Percentiles rank a stretch among this genome's conserved stretches.
phyloP scores from a whole-genome alignment of 176 grass and related monocot species.

The Oryza punctata region DNA sequence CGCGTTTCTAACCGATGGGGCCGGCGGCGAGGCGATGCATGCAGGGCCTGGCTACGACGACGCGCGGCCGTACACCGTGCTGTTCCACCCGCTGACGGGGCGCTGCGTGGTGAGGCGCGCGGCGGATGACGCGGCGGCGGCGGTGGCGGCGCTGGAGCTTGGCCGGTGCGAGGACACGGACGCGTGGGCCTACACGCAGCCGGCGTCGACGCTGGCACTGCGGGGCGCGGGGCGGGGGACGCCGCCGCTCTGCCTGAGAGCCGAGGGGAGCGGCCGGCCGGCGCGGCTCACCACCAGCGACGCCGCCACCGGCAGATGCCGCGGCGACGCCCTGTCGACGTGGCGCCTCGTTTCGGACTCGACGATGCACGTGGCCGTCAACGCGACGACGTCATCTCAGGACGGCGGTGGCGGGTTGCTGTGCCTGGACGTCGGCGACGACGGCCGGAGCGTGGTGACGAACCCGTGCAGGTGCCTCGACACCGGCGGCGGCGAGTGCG shows the following conservation, averaged over 20 bases:
- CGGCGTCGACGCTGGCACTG: slow-evolving; percentile 40
- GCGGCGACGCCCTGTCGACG: slow-evolving; percentile 51
- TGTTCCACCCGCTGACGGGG: slow-evolving; percentile 65
- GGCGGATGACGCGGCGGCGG: no score
- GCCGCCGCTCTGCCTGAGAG: slow-evolving; percentile 50
- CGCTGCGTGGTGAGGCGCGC: slow-evolving; percentile 41
- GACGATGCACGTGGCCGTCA: slow-evolving; percentile 64
- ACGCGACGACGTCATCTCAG: not conserved
- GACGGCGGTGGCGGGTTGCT: not conserved
- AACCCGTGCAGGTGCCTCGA: slow-evolving; percentile 66
- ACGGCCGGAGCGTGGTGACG: slow-evolving; percentile 58
- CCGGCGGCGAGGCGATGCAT: not conserved
- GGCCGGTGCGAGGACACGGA: slow-evolving; percentile 57
- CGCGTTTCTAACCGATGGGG: not conserved
- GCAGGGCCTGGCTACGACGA: slow-evolving; percentile 54
- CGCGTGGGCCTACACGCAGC: slow-evolving; percentile 45
- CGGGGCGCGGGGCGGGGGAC: slow-evolving; percentile 6
- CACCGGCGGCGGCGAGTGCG: slow-evolving; percentile 41
- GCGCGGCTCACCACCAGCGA: slow-evolving; percentile 22
- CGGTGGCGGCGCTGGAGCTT: slow-evolving; percentile 27
- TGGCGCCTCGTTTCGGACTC: slow-evolving; percentile 72
- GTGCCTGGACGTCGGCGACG: slow-evolving; percentile 65
- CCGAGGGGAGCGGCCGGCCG: slow-evolving; percentile 41
- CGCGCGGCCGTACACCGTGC: slow-evolving; percentile 35
- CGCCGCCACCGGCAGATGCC: slow-evolving; percentile 18